These are phyloP conservation scores for Tolypocladium endophyticum DNA, from an alignment of 2,329 filamentous ascomycete genomes.

Conservation along the genomic window DNA sequence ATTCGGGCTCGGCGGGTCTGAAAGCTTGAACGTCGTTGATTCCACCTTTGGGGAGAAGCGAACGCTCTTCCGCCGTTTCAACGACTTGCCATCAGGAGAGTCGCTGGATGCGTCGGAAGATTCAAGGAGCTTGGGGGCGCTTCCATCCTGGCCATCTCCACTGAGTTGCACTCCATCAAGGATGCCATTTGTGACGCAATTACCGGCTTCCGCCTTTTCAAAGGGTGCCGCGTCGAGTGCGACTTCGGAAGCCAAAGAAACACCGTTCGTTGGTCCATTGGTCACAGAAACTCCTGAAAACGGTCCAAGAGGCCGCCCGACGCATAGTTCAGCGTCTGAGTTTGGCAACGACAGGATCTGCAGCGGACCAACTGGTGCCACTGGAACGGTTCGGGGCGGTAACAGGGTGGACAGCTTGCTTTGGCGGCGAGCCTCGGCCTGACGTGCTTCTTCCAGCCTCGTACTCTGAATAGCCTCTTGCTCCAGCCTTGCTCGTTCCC, in stretches of 20 bases:
- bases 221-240: background rate
- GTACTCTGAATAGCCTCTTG: slow-evolving; percentile 73
- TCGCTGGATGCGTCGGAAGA: slow-evolving; percentile 10
- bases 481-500: slow-evolving; percentile 82
- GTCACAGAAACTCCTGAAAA: background rate
- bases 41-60: slow-evolving; percentile 60
- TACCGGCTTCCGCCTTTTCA: background rate
- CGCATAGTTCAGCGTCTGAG: slow-evolving; percentile 27
- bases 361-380: slow-evolving; percentile 33
- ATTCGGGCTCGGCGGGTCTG: slow-evolving; percentile 40
- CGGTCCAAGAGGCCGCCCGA: background rate
- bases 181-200: background rate
- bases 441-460: slow-evolving; percentile 32
- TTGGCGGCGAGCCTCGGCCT: slow-evolving; percentile 11
- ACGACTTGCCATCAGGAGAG: slow-evolving; percentile 8
- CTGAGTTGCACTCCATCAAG: background rate
- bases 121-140: background rate
- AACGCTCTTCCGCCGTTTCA: slow-evolving; percentile 51
- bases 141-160: background rate
- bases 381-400: background rate
- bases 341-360: slow-evolving; percentile 45
- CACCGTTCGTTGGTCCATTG: background rate
- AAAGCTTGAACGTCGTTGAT: slow-evolving; percentile 47
- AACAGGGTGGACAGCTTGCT: slow-evolving; percentile 2
- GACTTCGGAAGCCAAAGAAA: background rate